phyloP scores from a whole-genome alignment of 495 filamentous ascomycete genomes.

The Aspergillus kassunensis region DNA sequence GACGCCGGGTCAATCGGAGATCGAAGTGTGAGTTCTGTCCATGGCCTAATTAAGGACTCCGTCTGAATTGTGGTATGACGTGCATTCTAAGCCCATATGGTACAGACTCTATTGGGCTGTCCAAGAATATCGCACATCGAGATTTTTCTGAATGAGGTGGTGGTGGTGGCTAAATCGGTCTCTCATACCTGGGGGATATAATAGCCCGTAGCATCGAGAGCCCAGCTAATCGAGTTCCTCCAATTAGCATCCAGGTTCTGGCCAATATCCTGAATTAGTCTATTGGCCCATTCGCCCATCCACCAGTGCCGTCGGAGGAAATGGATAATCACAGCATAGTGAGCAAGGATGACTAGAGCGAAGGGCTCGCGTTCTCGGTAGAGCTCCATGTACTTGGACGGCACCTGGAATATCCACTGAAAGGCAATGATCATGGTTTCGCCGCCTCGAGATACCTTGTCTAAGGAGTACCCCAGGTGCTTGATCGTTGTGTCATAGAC shows the following conservation, averaged over 20 bases:
- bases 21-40: no score
- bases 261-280: conserved; percentile 31
- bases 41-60: no score
- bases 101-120: no score
- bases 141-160: no score
- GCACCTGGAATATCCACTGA: conserved; percentile 49
- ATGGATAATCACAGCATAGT: conserved; percentile 49
- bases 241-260: conserved; percentile 28
- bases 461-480: conserved; percentile 26
- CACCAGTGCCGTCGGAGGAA: conserved; percentile 49
- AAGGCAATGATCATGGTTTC: conserved; percentile 40
- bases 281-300: conserved; percentile 43
- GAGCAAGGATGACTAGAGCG: conserved; percentile 49
- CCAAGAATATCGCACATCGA: neutral
- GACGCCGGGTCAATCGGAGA: no score
- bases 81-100: no score
- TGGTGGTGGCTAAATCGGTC: no score
- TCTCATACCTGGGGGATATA: conserved; percentile 20
- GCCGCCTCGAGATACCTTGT: conserved; percentile 30
- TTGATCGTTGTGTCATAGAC: conserved; percentile 29
- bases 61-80: no score
- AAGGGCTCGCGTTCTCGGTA: conserved; percentile 49
- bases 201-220: conserved; percentile 38
- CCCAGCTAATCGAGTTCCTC: conserved; percentile 36
- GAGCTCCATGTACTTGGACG: conserved; percentile 47